Evolutionary conservation across 2,329 filamentous ascomycete species (phyloP).

Genomic region (Xylariomycetidae sp.): DNA sequence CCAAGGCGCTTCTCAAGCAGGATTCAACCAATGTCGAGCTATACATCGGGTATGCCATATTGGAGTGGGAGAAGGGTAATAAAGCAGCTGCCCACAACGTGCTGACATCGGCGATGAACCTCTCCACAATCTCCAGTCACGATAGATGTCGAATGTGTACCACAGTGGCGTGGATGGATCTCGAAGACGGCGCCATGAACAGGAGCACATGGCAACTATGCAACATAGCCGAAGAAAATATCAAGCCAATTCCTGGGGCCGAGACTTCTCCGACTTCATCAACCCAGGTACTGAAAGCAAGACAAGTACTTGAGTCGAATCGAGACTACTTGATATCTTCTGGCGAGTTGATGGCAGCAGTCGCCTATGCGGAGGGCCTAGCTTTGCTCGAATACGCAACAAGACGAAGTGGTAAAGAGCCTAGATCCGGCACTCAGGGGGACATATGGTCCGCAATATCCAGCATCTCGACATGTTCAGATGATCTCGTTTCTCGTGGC

Average conservation of each 20-base stretch:
- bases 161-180: constrained; percentile 62
- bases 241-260: constrained; percentile 7
- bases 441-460: constrained; percentile 47
- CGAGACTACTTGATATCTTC: constrained; percentile 52
- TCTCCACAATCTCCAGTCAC: constrained; percentile 16
- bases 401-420: constrained; percentile 33
- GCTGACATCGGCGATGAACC: constrained; percentile 55
- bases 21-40: constrained; percentile 58
- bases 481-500: constrained; percentile 34
- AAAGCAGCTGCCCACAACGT: constrained; percentile 55
- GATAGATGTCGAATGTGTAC: constrained; percentile 43
- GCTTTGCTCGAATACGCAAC: constrained; percentile 64
- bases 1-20: constrained; percentile 67
- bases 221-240: constrained; percentile 27
- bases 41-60: constrained; percentile 73
- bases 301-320: constrained; percentile 44
- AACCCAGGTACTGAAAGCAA: constrained; percentile 44
- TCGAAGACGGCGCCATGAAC: constrained; percentile 35
- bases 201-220: constrained; percentile 35
- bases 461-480: constrained; percentile 35
- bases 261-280: constrained; percentile 23
- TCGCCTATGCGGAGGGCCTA: constrained; percentile 54
- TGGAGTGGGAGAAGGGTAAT: constrained; percentile 58
- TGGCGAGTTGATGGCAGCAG: constrained; percentile 41
- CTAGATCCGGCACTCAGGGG: constrained; percentile 43